Base-by-base conservation (phyloP, 2,329 filamentous ascomycete species). In the Paramyrothecium roridum region DNA sequence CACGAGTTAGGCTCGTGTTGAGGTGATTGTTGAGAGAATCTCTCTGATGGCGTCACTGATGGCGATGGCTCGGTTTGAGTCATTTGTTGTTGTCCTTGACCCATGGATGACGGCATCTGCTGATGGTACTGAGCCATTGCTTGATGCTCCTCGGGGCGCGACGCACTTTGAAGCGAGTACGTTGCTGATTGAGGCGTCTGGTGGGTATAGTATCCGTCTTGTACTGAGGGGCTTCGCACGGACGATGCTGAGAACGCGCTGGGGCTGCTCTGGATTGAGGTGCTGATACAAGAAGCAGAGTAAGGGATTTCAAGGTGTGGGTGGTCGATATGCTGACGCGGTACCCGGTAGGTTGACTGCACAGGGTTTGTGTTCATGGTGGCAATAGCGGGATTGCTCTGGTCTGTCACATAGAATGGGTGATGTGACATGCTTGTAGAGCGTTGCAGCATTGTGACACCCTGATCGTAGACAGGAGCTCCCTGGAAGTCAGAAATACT, bases 321-420 rank as follows among this genome's bases (percentile, higher is more conserved):
- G 48, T 74, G 70, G 54, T 80, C 79, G 23, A 76, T 71, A 49
- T 77, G 76, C 59, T 78, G 77, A 37, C 76, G 75, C n/a, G 77
- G 75, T 51, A 83, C 73, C 52, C 82, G 80, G 67, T 83, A 83
- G 55, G 78, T 71, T 8, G 75, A 68, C n/a, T 76, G 73, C 50
- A 83, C 70, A 8, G 74, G 63, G 59, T 76, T 77, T 12, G 81
- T 77, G 68, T 81, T 83, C 78, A 86, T 81, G 13, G 82, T 86
- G 33, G 82, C 83, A 7, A 87, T 80, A 13, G 80, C 82, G 11
- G 84, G 83, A 62, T 86, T 86, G 65, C 76, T 79, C 59, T 85
- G 81, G 55, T 87, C 84, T 1, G 84, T 80, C 30, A 86, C 76
- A 62, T 85, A 88, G 65, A 79, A 84, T 37, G 72, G 67, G 53